Evolutionary conservation across 129 eudicot genomes (phyloP), one percentile per base, ranked within the genome.

Genomic region (Chrysanthemum lavandulifolium): DNA sequence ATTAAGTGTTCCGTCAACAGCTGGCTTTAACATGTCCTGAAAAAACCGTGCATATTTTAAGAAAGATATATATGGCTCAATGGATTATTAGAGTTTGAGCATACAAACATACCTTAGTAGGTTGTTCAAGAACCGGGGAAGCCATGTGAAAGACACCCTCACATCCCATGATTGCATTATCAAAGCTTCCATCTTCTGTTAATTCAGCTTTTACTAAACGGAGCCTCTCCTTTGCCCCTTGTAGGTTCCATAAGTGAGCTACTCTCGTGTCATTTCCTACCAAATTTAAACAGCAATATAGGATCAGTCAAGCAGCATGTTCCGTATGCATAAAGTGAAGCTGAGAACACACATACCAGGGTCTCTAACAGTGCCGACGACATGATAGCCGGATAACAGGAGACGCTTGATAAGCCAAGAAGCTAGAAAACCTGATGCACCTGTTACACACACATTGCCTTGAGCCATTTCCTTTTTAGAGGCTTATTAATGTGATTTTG

Each of bases 111-210:
- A 78, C 97, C 91, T 86, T 82, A 6, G 73, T 21, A 12, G 69
- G 27, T 15, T 87, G 84, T 16, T 68, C 89, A 5, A 84, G 72
- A 13, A 92, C 98, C 1, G 96, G 98, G 33, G 98, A 92, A 68
- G 98, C 98, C 13, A 93, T 86, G 82, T 92, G 98, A 72, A 92
- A 92, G 59, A 92, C 98, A 10, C 96, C 98, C 8, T 69, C 79
- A 64, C 98, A 92, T 6, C 89, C 98, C 76, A 72, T 78, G 61
- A 92, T 80, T 29, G 98, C 91, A 3, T 66, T 73, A 19, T 92
- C 95, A 33, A 92, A 92, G 84, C 96, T 92, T 66, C 98, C 96
- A 14, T 89, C 96, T 74, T 67, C 89, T 29, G 85, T 86, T 21
- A 92, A 79, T 23, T 92, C 95, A 1, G 85, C 98, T 78, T 77